A percentile compares a stretch with the other conserved stretches of the same genome.
Conservation (phyloP, 495 filamentous ascomycete species). For the Annulohypoxylon stygium region DNA sequence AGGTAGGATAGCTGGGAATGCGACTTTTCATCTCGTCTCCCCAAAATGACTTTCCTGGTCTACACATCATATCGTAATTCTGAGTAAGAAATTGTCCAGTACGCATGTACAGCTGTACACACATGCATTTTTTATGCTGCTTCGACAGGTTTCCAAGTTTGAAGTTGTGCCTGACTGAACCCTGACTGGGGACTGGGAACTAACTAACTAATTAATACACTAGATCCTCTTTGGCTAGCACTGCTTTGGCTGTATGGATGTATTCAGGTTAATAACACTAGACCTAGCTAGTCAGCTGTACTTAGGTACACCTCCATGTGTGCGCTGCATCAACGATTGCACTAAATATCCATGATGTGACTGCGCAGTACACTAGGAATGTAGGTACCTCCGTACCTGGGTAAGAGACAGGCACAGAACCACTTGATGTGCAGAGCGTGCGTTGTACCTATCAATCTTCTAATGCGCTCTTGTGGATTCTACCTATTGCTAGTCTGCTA, state of each 20-base stretch:
- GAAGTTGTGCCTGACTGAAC: slow-evolving; percentile 43
- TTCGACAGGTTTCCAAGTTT: slow-evolving; percentile 40
- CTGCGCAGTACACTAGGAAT: neutral
- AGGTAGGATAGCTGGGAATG: slow-evolving; percentile 11
- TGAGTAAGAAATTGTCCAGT: slow-evolving; percentile 26
- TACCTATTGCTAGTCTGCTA: neutral
- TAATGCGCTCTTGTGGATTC: slow-evolving; percentile 41
- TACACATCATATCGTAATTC: slow-evolving; percentile 17
- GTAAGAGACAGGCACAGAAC: slow-evolving; percentile 29
- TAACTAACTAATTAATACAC: neutral
- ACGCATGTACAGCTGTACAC: slow-evolving; percentile 13
- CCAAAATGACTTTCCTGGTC: slow-evolving; percentile 15
- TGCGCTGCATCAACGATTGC: neutral
- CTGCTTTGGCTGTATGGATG: too few species aligned
- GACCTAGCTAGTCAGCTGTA: neutral
- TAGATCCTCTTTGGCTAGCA: slow-evolving; percentile 30
- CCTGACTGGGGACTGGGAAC: slow-evolving; percentile 13
- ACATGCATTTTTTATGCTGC: slow-evolving; percentile 30
- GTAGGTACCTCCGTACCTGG: slow-evolving; percentile 25
- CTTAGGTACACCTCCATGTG: slow-evolving; percentile 6
- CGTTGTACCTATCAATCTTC: slow-evolving; percentile 29
- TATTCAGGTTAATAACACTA: neutral
- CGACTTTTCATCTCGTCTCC: slow-evolving; percentile 11
- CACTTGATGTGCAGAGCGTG: slow-evolving; percentile 42
- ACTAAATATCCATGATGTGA: neutral